Conservation (phyloP, 345 rosid genomes). For the Gossypium stocksii region DNA sequence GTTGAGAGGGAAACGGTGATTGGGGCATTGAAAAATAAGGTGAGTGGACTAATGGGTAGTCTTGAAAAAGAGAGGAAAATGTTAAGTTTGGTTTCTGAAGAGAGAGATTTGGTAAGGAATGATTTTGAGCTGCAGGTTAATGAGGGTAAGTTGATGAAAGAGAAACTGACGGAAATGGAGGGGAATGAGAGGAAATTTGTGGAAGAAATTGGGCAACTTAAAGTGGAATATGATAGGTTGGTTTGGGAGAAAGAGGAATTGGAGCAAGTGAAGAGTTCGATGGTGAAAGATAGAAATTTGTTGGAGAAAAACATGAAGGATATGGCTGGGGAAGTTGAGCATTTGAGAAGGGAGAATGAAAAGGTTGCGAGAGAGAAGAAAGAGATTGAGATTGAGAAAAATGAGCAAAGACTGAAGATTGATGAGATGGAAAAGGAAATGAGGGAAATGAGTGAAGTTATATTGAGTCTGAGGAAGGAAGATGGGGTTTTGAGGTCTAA, state of each 20-base stretch:
- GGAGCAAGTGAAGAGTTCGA: conserved; percentile 21
- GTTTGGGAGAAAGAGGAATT: conserved; percentile 14
- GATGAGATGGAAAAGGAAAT: conserved; percentile 37
- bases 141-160: conserved; percentile 33
- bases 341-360: conserved; percentile 31
- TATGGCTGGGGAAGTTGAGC: conserved; percentile 26
- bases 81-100: conserved; percentile 26
- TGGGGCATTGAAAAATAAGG: conserved; percentile 32
- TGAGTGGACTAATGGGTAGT: conserved; percentile 22
- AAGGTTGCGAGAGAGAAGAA: conserved; percentile 33
- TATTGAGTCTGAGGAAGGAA: conserved; percentile 32
- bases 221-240: conserved; percentile 19
- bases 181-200: conserved; percentile 24
- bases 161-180: conserved; percentile 37
- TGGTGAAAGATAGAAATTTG: conserved; percentile 26
- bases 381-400: conserved; percentile 35
- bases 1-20: conserved; percentile 35
- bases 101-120: conserved; percentile 40
- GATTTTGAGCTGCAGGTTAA: conserved; percentile 26
- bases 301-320: conserved; percentile 30
- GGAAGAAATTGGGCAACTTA: conserved; percentile 30
- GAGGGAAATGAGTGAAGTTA: conserved; percentile 23
- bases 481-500: conserved; percentile 30
- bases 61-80: conserved; percentile 35
- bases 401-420: conserved; percentile 25